Base-by-base conservation (phyloP, 1,284 basidiomycete species). In the Agroathelia rolfsii region DNA sequence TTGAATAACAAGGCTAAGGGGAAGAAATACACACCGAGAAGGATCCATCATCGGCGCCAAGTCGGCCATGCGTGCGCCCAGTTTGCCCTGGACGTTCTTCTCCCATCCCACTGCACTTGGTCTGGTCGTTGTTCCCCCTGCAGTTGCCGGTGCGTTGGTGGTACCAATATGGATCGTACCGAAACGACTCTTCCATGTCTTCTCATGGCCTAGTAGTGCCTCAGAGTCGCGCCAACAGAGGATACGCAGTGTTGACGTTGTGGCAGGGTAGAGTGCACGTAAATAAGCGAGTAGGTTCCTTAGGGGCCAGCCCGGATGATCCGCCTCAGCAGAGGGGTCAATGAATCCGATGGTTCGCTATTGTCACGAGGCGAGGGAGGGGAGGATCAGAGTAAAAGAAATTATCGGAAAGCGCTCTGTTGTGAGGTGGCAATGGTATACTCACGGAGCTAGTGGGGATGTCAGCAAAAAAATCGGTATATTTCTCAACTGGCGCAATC, bases 41-140 rank as follows among this genome's bases (percentile, higher is more conserved):
- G 94, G 95, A 53, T 97, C 92, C 86, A 97, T 93, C 77, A 94
- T 85, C 0, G 92, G 84, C 5, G 86, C 90, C 3, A 99, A 59
- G 59, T 97, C 90, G 0, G 89, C 90, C 26, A 93, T 51, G n/a
- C 88, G 70, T 12, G 92, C 86, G 0, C 76, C 84, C 4, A 98
- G 64, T 50, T 93, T 94, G 9, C 81, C 81, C 42, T 69, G 24
- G 47, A 66, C 59, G 45, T 93, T 93, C 60, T 88, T 84, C 61
- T 98, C 93, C 95, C 94, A 98, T 1, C 94, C 94, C 0, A 95
- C 85, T 0, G 83, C 82, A 9, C 59, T 57, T 0, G 82, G 83
- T 23, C 62, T 65, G 19, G 35, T 45, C 20, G 37, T 44, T 14
- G 44, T 24, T 1, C 39, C 36, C 15, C 31, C 44, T 11, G 39